Percentiles rank a stretch among this genome's conserved stretches.
Conservation (phyloP, 306 rosid genomes). For the Cicer judaicum region DNA sequence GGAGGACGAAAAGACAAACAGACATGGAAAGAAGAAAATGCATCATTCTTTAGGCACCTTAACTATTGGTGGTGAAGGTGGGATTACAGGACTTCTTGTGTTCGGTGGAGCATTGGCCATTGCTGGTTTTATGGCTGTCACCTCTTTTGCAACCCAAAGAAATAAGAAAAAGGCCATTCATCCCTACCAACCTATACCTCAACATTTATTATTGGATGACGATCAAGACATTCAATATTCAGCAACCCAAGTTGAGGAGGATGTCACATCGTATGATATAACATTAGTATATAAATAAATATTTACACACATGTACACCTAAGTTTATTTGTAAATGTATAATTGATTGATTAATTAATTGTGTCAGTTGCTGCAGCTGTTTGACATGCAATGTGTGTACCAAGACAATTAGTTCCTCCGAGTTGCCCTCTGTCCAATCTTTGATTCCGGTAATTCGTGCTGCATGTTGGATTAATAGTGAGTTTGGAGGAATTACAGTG, state of each 20-base stretch:
- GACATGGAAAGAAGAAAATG: slow-evolving; percentile 39
- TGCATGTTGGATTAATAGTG: no score
- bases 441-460: slow-evolving; percentile 42
- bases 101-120: slow-evolving; percentile 64
- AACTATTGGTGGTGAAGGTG: slow-evolving; percentile 44
- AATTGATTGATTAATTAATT: background rate
- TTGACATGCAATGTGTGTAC: slow-evolving; percentile 23
- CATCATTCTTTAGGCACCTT: slow-evolving; percentile 12
- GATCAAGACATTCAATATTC: slow-evolving; percentile 26
- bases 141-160: slow-evolving; percentile 43
- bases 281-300: background rate
- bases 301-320: background rate
- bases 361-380: slow-evolving; percentile 22
- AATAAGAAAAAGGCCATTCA: slow-evolving; percentile 6
- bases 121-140: slow-evolving; percentile 51
- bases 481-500: no score
- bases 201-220: slow-evolving; percentile 27
- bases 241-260: background rate
- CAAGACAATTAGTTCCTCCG: slow-evolving; percentile 32
- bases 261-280: slow-evolving; percentile 43
- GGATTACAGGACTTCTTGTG: slow-evolving; percentile 51
- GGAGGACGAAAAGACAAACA: slow-evolving; percentile 37
- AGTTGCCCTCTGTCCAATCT: slow-evolving; percentile 30
- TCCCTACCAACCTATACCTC: slow-evolving; percentile 33
- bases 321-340: no score